Percentiles rank a stretch among this genome's conserved stretches.
Evolutionary conservation across 495 filamentous ascomycete species (phyloP).

Genomic region (Pseudotulostoma volvatum): DNA sequence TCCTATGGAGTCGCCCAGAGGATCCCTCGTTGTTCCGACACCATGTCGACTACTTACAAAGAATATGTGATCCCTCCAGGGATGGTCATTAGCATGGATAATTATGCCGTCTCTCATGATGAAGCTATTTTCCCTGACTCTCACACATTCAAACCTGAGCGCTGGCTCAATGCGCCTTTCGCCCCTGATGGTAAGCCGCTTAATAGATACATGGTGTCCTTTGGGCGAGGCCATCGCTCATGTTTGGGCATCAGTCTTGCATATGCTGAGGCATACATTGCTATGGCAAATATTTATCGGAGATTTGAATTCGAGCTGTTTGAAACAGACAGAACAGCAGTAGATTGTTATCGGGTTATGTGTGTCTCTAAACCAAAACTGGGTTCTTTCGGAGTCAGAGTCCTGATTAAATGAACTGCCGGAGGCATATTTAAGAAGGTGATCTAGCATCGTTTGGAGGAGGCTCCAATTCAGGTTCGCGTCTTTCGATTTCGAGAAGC

Average conservation of each 20-base stretch:
- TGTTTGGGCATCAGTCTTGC: constrained; percentile 23
- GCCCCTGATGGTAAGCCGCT: constrained; percentile 16
- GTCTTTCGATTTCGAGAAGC: too few species aligned
- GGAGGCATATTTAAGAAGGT: too few species aligned
- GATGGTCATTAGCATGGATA: constrained; percentile 17
- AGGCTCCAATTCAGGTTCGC: too few species aligned
- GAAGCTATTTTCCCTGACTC: constrained; percentile 26
- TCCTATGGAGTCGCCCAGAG: constrained; percentile 13
- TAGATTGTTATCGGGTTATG: too few species aligned
- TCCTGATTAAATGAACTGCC: too few species aligned
- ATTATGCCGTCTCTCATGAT: constrained; percentile 28
- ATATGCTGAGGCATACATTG: constrained; percentile 8
- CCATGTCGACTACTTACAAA: constrained; percentile 8
- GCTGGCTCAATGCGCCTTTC: constrained; percentile 22
- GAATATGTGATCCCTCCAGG: constrained; percentile 3
- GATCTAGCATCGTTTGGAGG: too few species aligned
- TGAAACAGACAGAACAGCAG: too few species aligned
- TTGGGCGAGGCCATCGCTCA: constrained; percentile 29
- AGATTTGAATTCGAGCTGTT: too few species aligned
- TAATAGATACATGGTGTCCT: constrained; percentile 30
- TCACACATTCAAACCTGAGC: constrained; percentile 24
- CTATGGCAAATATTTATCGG: too few species aligned
- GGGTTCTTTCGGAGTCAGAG: too few species aligned
- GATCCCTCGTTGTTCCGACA: constrained; percentile 9
- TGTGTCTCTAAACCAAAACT: too few species aligned